A percentile compares a stretch with the other conserved stretches of the same genome.
These are phyloP conservation scores for Chaetomidium leptoderma DNA, from an alignment of 495 filamentous ascomycete species.

Conservation along the genomic window DNA sequence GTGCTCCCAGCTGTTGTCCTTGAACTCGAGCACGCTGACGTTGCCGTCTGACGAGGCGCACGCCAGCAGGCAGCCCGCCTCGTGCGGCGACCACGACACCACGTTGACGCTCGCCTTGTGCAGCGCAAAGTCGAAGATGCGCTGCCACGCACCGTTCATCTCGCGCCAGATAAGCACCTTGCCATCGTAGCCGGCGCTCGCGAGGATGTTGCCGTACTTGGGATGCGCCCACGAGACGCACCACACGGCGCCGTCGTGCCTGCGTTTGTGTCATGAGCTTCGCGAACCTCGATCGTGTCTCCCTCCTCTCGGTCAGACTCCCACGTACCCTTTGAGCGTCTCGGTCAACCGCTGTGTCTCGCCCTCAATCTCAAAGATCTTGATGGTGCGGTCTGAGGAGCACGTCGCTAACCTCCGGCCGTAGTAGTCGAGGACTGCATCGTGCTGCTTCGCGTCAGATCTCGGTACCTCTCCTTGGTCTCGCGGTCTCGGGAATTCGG, in stretches of 20 bases:
- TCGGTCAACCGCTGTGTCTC: slow-evolving; percentile 86
- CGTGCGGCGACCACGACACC: slow-evolving; percentile 94
- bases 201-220: slow-evolving; percentile 97
- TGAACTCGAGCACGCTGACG: slow-evolving; percentile 91
- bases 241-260: slow-evolving; percentile 95
- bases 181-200: slow-evolving; percentile 90
- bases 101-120: slow-evolving; percentile 96
- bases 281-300: background rate
- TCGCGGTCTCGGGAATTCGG: background rate
- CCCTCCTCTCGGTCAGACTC: background rate
- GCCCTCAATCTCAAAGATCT: slow-evolving; percentile 97
- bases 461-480: background rate
- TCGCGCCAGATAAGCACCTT: slow-evolving; percentile 99
- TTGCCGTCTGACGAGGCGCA: slow-evolving; percentile 91
- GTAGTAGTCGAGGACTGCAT: slow-evolving; percentile 98
- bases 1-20: slow-evolving; percentile 83
- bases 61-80: slow-evolving; percentile 88
- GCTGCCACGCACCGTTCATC: slow-evolving; percentile 65
- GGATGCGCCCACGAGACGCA: slow-evolving; percentile 97
- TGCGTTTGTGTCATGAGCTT: slow-evolving; percentile 33
- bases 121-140: slow-evolving; percentile 82
- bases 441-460: slow-evolving; percentile 59
- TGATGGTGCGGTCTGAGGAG: slow-evolving; percentile 96
- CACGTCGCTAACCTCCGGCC: slow-evolving; percentile 94
- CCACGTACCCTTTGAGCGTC: slow-evolving; percentile 83